Evolutionary conservation across 768 basidiomycete species (phyloP).

Genomic region (Mycena rosella): DNA sequence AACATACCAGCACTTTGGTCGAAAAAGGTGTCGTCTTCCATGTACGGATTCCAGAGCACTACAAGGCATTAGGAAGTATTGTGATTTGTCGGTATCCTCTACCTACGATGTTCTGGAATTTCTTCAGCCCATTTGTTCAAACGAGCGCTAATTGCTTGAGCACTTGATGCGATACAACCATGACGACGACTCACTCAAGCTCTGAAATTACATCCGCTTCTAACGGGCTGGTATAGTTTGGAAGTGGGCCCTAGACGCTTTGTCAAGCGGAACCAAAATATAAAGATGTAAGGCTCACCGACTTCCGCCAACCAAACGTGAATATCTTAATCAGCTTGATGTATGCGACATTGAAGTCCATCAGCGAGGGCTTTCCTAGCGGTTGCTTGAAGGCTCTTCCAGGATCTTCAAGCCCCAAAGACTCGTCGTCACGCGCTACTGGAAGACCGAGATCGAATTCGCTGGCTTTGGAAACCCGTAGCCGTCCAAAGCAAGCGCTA

Average conservation of each 20-base stretch:
- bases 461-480: slow-evolving; percentile 46
- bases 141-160: slow-evolving; percentile 51
- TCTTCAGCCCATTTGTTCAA: slow-evolving; percentile 67
- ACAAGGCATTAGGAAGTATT: slow-evolving; percentile 2
- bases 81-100: background rate
- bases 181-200: slow-evolving; percentile 23
- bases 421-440: slow-evolving; percentile 63
- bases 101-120: slow-evolving; percentile 60
- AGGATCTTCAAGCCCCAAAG: slow-evolving; percentile 57
- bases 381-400: slow-evolving; percentile 63
- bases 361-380: slow-evolving; percentile 51
- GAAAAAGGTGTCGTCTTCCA: slow-evolving; percentile 48
- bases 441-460: slow-evolving; percentile 66
- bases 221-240: background rate
- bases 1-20: slow-evolving; percentile 58
- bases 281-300: slow-evolving; percentile 42
- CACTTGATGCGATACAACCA: background rate
- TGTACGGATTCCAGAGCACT: slow-evolving; percentile 54
- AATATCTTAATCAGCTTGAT: slow-evolving; percentile 61
- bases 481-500: slow-evolving; percentile 60
- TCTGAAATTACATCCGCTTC: slow-evolving; percentile 14
- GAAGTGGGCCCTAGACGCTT: background rate
- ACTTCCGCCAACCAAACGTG: slow-evolving; percentile 56
- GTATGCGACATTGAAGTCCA: slow-evolving; percentile 55
- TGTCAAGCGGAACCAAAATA: background rate